These are phyloP conservation scores for Cynanchum wilfordii DNA, from an alignment of 257 asterid species.

Conservation along the genomic window DNA sequence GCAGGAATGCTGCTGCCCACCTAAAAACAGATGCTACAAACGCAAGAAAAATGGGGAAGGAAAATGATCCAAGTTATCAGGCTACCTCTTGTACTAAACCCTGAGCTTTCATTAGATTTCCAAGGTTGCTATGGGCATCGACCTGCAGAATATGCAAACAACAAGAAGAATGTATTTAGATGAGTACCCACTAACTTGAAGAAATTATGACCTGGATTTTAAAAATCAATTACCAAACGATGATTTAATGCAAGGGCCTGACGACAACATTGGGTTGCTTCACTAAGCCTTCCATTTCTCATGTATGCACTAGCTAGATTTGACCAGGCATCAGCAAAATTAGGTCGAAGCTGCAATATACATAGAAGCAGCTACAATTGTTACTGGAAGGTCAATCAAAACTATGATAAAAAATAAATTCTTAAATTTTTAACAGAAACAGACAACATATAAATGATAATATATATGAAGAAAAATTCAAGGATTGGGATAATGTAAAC, in stretches of 20 bases:
- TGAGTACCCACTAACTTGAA: not conserved
- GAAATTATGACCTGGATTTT: not conserved
- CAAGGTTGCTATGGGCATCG: constrained; percentile 98
- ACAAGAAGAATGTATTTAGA: constrained; percentile 16
- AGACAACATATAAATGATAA: not conserved
- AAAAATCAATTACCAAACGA: constrained; percentile 51
- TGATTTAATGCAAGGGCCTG: constrained; percentile 96
- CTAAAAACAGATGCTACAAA: not conserved
- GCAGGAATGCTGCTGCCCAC: not conserved
- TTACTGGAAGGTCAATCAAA: not conserved
- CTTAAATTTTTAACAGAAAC: not conserved
- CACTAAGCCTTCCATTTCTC: constrained; percentile 87
- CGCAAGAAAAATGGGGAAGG: not conserved
- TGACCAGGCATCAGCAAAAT: constrained; percentile 99
- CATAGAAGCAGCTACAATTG: constrained; percentile 12
- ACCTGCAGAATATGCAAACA: constrained; percentile 47
- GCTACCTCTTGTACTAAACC: constrained; percentile 87
- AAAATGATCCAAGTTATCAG: not conserved
- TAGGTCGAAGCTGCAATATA: constrained; percentile 88
- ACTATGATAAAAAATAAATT: not conserved
- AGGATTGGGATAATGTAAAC: not conserved
- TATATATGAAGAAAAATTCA: not conserved
- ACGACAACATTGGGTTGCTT: constrained; percentile 99
- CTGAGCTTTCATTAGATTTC: constrained; percentile 98
- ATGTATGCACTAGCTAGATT: constrained; percentile 96